Evolutionary conservation across 768 basidiomycete species (phyloP).

Genomic region (Amanita polypyramis): DNA sequence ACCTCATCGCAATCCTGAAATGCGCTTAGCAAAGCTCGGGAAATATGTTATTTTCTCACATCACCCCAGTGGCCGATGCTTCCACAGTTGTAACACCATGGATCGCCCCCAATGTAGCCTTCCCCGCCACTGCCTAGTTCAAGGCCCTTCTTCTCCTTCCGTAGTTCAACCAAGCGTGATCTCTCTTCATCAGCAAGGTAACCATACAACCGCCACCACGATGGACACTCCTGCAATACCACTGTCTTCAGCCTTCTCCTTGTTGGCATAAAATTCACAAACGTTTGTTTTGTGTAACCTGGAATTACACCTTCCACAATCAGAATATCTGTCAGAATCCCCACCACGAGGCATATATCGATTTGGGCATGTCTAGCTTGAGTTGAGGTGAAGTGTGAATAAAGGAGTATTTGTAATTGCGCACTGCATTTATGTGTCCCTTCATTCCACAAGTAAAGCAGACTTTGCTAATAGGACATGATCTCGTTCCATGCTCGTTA

Average conservation of each 20-base stretch:
- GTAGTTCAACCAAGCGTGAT: constrained; percentile 27
- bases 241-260: not conserved
- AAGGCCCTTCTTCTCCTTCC: constrained; percentile 39
- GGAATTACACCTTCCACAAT: constrained; percentile 66
- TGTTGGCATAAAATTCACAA: constrained; percentile 14
- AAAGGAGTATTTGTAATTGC: constrained; percentile 10
- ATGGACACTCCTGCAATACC: constrained; percentile 62
- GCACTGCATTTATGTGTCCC: constrained; percentile 64
- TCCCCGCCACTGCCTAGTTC: constrained; percentile 64
- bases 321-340: constrained; percentile 23
- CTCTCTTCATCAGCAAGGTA: constrained; percentile 53
- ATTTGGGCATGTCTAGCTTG: constrained; percentile 60
- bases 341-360: constrained; percentile 22
- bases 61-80: constrained; percentile 68
- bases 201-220: constrained; percentile 71
- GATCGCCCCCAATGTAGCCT: constrained; percentile 61
- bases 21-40: not conserved
- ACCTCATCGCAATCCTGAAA: constrained; percentile 50
- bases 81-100: constrained; percentile 82
- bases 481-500: constrained; percentile 67
- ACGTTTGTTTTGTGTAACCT: constrained; percentile 55
- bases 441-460: constrained; percentile 80
- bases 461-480: constrained; percentile 72
- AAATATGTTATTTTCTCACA: constrained; percentile 30
- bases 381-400: constrained; percentile 2